Evolutionary conservation across 495 filamentous ascomycete species (phyloP).

Genomic region (Neurospora africana): DNA sequence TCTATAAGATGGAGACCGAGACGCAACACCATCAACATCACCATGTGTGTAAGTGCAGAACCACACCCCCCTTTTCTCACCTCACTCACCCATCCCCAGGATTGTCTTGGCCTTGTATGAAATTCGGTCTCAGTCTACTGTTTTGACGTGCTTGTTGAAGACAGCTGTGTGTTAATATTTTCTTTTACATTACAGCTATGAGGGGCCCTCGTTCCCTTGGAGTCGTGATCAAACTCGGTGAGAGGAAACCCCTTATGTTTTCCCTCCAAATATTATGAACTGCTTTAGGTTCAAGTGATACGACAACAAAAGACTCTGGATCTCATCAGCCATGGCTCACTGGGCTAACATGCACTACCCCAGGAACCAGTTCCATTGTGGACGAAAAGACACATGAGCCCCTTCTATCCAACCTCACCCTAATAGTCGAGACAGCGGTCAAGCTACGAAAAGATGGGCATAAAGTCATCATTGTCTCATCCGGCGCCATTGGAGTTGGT

Average conservation of each 20-base stretch:
- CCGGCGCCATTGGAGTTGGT: conserved; percentile 90
- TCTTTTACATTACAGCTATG: conserved; percentile 27
- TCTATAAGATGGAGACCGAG: conserved; percentile 17
- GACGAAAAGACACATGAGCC: conserved; percentile 96
- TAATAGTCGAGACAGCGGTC: conserved; percentile 88
- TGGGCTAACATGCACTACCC: neutral
- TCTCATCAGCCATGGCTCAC: neutral
- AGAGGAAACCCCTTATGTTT: conserved; percentile 17
- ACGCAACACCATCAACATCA: neutral
- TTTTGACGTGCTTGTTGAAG: neutral
- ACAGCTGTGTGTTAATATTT: neutral
- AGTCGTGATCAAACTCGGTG: conserved; percentile 92
- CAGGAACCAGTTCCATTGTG: conserved; percentile 95
- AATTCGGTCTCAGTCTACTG: neutral
- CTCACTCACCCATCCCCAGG: neutral
- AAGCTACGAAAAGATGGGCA: conserved; percentile 82
- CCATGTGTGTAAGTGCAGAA: conserved; percentile 15
- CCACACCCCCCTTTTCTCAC: neutral
- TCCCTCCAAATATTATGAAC: neutral
- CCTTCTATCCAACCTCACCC: conserved; percentile 76
- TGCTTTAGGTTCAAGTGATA: neutral
- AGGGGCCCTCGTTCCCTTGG: conserved; percentile 49
- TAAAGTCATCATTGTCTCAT: conserved; percentile 88
- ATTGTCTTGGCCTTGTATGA: neutral
- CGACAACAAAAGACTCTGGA: neutral